Conservation (phyloP, 2,329 filamentous ascomycete genomes). For the Aspergillus sp. region DNA sequence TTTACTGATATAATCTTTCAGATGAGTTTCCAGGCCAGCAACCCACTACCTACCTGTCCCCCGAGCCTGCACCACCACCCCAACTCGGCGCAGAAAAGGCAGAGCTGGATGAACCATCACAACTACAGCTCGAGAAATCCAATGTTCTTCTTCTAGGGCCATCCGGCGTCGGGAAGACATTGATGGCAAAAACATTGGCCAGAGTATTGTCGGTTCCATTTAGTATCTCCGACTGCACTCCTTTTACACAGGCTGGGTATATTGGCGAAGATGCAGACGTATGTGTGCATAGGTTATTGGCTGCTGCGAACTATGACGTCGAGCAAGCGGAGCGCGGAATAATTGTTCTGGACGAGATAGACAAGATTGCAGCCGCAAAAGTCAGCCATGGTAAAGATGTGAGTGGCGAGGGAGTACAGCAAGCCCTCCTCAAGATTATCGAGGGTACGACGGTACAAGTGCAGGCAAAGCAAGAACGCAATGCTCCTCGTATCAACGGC, state of each 20-base stretch:
- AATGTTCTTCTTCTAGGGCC: slow-evolving; percentile 89
- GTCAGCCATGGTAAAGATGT: slow-evolving; percentile 90
- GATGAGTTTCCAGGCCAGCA: slow-evolving; percentile 65
- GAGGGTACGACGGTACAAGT: slow-evolving; percentile 93
- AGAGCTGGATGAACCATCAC: slow-evolving; percentile 53
- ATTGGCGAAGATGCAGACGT: slow-evolving; percentile 98
- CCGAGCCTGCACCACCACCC: slow-evolving; percentile 26
- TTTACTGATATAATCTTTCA: slow-evolving; percentile 29
- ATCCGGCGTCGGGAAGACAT: slow-evolving; percentile 92
- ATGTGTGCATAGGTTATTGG: slow-evolving; percentile 85
- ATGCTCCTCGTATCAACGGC: slow-evolving; percentile 37
- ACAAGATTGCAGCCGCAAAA: slow-evolving; percentile 91
- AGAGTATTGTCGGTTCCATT: slow-evolving; percentile 93
- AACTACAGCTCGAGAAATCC: slow-evolving; percentile 86
- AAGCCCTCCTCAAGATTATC: slow-evolving; percentile 91
- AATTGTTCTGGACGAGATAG: slow-evolving; percentile 93
- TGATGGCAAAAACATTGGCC: slow-evolving; percentile 86
- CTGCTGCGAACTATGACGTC: slow-evolving; percentile 87
- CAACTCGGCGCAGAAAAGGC: slow-evolving; percentile 33
- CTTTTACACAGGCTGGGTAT: slow-evolving; percentile 94
- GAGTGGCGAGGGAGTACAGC: slow-evolving; percentile 93
- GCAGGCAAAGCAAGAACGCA: slow-evolving; percentile 68
- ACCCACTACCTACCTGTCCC: slow-evolving; percentile 45
- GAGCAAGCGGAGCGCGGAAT: slow-evolving; percentile 85
- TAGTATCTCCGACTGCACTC: slow-evolving; percentile 92